Percentiles rank a stretch among this genome's conserved stretches.
Evolutionary conservation across 139 green algal species (phyloP).

Genomic region (Prasinococcaceae sp.): DNA sequence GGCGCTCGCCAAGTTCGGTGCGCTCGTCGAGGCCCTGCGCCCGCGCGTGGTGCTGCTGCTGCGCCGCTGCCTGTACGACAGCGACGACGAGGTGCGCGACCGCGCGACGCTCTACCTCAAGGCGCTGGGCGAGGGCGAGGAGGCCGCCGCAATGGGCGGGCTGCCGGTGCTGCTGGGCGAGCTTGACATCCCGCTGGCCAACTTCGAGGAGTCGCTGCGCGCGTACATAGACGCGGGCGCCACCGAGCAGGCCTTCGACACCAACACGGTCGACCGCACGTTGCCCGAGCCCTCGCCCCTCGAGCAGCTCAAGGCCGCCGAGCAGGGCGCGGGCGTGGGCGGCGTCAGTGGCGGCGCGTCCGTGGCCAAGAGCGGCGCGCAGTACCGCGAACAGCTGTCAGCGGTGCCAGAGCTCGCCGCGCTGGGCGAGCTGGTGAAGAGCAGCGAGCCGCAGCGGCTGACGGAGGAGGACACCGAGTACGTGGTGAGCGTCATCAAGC

Average conservation of each 20-base stretch:
- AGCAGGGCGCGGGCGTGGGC: conserved; percentile 13
- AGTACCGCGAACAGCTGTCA: conserved; percentile 38
- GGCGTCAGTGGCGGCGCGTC: conserved; percentile 4
- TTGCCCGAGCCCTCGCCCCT: too few species aligned
- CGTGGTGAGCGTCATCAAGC: conserved; percentile 66
- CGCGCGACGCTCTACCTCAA: conserved; percentile 80
- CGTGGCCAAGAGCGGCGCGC: too few species aligned
- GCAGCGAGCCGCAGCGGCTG: conserved; percentile 38
- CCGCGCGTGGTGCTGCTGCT: conserved; percentile 73
- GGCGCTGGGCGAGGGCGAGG: conserved; percentile 46
- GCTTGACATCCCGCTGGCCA: conserved; percentile 48
- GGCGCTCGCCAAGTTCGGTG: conserved; percentile 76
- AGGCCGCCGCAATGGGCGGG: conserved; percentile 20
- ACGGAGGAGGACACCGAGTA: conserved; percentile 43
- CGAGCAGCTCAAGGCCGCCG: conserved; percentile 18
- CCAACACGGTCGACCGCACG: neutral
- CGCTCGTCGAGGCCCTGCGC: conserved; percentile 22
- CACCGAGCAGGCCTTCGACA: conserved; percentile 53
- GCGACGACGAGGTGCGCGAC: conserved; percentile 96
- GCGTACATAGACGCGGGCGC: conserved; percentile 67
- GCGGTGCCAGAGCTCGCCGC: conserved; percentile 55
- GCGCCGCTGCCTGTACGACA: conserved; percentile 79
- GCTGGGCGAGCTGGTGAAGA: conserved; percentile 81
- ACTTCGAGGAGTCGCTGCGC: conserved; percentile 60
- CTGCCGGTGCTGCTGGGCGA: conserved; percentile 27